phyloP scores from a whole-genome alignment of 106 monocot genomes.

The Xerophyta viscosa region DNA sequence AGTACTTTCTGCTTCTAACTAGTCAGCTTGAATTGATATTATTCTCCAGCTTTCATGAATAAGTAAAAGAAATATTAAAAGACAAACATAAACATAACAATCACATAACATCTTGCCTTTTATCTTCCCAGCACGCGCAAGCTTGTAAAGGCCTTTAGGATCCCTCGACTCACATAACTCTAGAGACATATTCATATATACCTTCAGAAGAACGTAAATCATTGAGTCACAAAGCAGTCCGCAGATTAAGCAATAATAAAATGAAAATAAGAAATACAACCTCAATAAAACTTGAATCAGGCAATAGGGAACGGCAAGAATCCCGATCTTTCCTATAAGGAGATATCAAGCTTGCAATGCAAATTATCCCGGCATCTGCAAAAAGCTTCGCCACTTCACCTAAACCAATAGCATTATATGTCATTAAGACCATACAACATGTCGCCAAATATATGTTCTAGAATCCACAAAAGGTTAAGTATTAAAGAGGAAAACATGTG shows the following conservation, averaged over 20 bases:
- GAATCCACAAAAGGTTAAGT: no score
- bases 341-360: conserved; percentile 86
- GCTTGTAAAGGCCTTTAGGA: conserved; percentile 90
- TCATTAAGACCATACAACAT: neutral
- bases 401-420: conserved; percentile 8
- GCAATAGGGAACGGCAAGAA: conserved; percentile 53
- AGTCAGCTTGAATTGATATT: no score
- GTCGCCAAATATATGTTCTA: neutral
- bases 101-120: conserved; percentile 39
- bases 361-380: conserved; percentile 82
- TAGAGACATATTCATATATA: conserved; percentile 84
- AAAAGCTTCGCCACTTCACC: conserved; percentile 87
- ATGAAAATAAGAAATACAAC: conserved; percentile 14
- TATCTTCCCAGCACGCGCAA: conserved; percentile 86
- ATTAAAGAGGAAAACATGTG: neutral
- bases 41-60: no score
- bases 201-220: conserved; percentile 21
- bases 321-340: conserved; percentile 82
- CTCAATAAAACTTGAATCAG: conserved; percentile 67
- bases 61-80: no score
- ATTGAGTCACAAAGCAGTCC: neutral
- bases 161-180: conserved; percentile 81
- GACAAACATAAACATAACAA: no score
- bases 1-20: no score
- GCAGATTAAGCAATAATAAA: neutral